Evolutionary conservation across 306 rosid species (phyloP).

Genomic region (Casuarina equisetifolia): DNA sequence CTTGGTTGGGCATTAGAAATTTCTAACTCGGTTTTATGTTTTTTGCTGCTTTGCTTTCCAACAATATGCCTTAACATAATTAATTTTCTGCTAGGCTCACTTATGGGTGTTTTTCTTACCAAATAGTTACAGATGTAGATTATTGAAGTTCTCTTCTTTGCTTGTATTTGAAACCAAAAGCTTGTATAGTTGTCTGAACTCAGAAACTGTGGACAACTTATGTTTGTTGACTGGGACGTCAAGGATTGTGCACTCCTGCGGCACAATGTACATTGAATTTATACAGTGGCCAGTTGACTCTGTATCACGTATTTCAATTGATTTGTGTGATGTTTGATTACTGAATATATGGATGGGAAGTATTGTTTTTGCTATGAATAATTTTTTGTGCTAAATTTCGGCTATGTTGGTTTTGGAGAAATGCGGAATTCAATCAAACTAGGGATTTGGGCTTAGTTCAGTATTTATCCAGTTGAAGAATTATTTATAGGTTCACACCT

Average conservation of each 20-base stretch:
- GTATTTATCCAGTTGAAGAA: background rate
- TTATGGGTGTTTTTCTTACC: background rate
- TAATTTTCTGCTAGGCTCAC: slow-evolving; percentile 16
- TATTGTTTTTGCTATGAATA: background rate
- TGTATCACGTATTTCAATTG: background rate
- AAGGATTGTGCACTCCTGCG: slow-evolving; percentile 8
- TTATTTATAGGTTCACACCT: background rate
- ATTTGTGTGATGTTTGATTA: background rate
- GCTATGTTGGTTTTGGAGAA: slow-evolving; percentile 1
- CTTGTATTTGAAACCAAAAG: background rate
- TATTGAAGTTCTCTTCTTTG: slow-evolving; percentile 4
- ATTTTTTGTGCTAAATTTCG: background rate
- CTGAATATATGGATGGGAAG: background rate
- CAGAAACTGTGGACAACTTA: background rate
- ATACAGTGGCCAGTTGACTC: background rate
- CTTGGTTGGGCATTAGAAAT: slow-evolving; percentile 13
- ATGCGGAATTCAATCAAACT: slow-evolving; percentile 12
- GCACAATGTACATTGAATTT: background rate
- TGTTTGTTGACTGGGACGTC: background rate
- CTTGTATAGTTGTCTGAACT: background rate
- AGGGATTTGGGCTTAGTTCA: slow-evolving; percentile 23
- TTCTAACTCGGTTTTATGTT: slow-evolving; percentile 13
- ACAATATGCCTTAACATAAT: slow-evolving; percentile 15
- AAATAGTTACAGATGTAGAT: background rate
- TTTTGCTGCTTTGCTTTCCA: slow-evolving; percentile 27